phyloP scores from a whole-genome alignment of 805 yeast genomes.

The Vanderwaltozyma yarrowii region DNA sequence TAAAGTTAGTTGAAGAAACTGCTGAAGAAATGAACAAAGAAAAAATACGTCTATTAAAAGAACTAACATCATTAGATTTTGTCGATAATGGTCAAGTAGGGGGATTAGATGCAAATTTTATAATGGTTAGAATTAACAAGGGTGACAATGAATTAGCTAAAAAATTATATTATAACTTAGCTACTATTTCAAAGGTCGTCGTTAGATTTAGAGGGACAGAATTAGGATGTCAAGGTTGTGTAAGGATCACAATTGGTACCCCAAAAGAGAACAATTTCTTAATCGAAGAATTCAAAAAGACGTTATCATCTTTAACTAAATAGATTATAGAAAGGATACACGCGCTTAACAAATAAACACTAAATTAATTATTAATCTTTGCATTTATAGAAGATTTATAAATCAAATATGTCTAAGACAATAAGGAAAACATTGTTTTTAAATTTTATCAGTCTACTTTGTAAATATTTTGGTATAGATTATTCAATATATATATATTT shows the following conservation, averaged over 20 bases:
- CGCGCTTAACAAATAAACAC: too few species aligned
- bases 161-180: conserved; percentile 56
- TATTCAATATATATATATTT: neutral
- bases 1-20: conserved; percentile 46
- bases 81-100: conserved; percentile 67
- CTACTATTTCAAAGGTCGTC: conserved; percentile 65
- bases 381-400: too few species aligned
- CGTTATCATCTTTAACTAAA: conserved; percentile 18
- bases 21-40: conserved; percentile 44
- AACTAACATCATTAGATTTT: conserved; percentile 46
- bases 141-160: conserved; percentile 72
- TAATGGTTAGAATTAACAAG: conserved; percentile 63
- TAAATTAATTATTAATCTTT: too few species aligned
- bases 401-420: too few species aligned
- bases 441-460: too few species aligned
- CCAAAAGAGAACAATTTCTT: conserved; percentile 55
- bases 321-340: too few species aligned
- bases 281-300: conserved; percentile 38
- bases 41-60: conserved; percentile 43
- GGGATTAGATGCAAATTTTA: conserved; percentile 76
- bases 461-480: too few species aligned
- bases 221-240: conserved; percentile 77
- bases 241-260: conserved; percentile 85
- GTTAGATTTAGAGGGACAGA: conserved; percentile 88
- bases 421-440: too few species aligned